phyloP scores from a whole-genome alignment of 768 basidiomycete genomes.

The Melanogaster broomeanus region DNA sequence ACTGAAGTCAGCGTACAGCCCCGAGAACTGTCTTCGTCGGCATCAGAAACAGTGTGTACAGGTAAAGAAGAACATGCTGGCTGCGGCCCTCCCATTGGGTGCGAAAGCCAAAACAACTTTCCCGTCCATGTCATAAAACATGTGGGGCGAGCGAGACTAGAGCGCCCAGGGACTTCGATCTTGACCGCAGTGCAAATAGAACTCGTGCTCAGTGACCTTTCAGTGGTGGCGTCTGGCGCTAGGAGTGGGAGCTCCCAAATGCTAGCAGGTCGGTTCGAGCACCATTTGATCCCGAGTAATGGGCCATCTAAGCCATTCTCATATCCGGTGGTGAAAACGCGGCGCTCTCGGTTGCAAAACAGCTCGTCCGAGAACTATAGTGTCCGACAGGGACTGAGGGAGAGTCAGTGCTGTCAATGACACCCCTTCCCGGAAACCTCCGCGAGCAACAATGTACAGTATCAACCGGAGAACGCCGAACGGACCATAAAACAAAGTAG shows the following conservation, averaged over 20 bases:
- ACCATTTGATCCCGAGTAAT: slow-evolving; percentile 55
- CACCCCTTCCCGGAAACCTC: slow-evolving; percentile 5
- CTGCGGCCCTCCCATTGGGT: slow-evolving; percentile 54
- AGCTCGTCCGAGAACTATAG: slow-evolving; percentile 52
- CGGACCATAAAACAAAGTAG: slow-evolving; percentile 52
- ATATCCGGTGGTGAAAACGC: slow-evolving; percentile 59
- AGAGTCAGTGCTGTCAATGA: neutral
- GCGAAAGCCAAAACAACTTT: slow-evolving; percentile 52
- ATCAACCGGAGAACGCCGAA: slow-evolving; percentile 34
- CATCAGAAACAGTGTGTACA: slow-evolving; percentile 42
- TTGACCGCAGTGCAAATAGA: slow-evolving; percentile 30
- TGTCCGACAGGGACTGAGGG: neutral
- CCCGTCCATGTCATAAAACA: slow-evolving; percentile 28
- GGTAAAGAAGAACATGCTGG: slow-evolving; percentile 51
- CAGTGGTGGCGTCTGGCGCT: slow-evolving; percentile 2
- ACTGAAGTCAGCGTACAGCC: slow-evolving; percentile 53
- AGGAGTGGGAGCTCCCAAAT: slow-evolving; percentile 50
- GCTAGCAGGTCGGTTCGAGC: slow-evolving; percentile 56
- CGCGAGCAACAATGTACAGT: slow-evolving; percentile 9
- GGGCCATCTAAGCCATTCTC: slow-evolving; percentile 54
- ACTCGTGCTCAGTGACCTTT: slow-evolving; percentile 6
- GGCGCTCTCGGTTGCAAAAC: slow-evolving; percentile 44
- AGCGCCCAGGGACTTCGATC: slow-evolving; percentile 44
- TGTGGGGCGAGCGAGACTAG: slow-evolving; percentile 61
- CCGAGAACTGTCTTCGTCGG: slow-evolving; percentile 48